Conservation (phyloP, 352 stramenopile genomes). For the Elongisporangium prolatum region DNA sequence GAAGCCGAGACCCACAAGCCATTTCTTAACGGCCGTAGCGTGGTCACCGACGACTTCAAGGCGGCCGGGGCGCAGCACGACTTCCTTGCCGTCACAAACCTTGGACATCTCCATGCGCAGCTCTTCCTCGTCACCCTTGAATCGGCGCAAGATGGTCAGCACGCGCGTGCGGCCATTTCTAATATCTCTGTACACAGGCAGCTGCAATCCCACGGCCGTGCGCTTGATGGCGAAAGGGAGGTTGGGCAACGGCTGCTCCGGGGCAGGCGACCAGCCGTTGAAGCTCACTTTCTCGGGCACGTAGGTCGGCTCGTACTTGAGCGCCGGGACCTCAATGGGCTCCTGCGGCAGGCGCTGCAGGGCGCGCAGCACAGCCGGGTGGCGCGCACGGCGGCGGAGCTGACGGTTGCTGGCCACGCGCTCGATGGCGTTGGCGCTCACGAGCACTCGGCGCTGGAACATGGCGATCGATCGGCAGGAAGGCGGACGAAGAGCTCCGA, state of each 20-base stretch:
- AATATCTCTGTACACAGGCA: conserved; percentile 86
- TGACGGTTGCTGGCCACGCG: conserved; percentile 82
- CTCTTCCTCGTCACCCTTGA: conserved; percentile 74
- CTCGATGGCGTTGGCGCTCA: conserved; percentile 40
- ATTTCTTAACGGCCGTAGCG: conserved; percentile 70
- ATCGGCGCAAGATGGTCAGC: conserved; percentile 81
- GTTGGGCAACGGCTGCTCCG: conserved; percentile 49
- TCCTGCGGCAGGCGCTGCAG: conserved; percentile 57
- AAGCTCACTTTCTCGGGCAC: conserved; percentile 82
- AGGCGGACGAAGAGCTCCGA: neutral
- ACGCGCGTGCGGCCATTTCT: conserved; percentile 83
- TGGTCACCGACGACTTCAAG: conserved; percentile 80
- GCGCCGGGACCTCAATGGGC: conserved; percentile 47
- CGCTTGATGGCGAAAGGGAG: conserved; percentile 81
- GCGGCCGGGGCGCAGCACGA: conserved; percentile 56
- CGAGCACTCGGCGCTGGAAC: conserved; percentile 59
- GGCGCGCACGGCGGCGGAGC: conserved; percentile 77
- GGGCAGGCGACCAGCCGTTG: conserved; percentile 82
- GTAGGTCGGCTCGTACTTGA: conserved; percentile 83
- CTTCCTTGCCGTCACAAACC: conserved; percentile 77
- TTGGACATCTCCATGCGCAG: conserved; percentile 80
- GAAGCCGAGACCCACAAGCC: conserved; percentile 81
- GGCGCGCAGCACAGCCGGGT: conserved; percentile 65
- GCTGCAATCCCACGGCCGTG: conserved; percentile 68
- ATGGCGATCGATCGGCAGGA: conserved; percentile 17